Evolutionary conservation across 179 eudicot genomes (phyloP).

Genomic region (Drosera spatulata): DNA sequence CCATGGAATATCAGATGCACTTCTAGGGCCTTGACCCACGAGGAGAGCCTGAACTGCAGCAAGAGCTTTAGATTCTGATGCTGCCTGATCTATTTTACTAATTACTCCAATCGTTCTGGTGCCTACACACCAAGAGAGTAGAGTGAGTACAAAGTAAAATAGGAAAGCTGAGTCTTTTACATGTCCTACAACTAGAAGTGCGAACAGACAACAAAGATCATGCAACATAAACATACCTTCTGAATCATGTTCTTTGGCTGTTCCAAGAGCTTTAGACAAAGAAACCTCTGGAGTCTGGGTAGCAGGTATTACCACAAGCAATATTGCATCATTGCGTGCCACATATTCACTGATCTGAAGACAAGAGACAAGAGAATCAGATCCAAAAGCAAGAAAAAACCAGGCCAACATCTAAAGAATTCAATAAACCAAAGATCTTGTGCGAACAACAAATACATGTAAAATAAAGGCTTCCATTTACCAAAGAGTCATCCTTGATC

Average conservation of each 20-base stretch:
- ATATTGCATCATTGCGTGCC: conserved; percentile 82
- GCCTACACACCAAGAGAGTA: conserved; percentile 29
- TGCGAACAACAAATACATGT: too few species aligned
- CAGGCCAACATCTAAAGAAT: too few species aligned
- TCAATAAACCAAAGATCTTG: too few species aligned
- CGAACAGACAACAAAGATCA: neutral
- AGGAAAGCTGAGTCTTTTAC: neutral
- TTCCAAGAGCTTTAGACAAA: conserved; percentile 71
- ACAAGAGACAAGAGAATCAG: conserved; percentile 2
- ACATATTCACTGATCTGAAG: conserved; percentile 64
- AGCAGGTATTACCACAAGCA: conserved; percentile 88
- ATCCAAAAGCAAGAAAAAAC: too few species aligned
- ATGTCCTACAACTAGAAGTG: neutral
- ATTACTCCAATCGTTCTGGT: conserved; percentile 96
- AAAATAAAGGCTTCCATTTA: conserved; percentile 17
- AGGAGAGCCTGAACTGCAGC: conserved; percentile 99
- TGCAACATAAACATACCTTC: conserved; percentile 46
- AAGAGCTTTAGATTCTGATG: conserved; percentile 80
- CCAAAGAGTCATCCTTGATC: conserved; percentile 81
- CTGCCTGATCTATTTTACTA: conserved; percentile 97
- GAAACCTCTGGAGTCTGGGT: conserved; percentile 85
- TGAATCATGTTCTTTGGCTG: conserved; percentile 86
- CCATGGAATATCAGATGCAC: conserved; percentile 92
- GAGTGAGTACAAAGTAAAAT: neutral
- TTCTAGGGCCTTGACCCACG: conserved; percentile 88